phyloP scores from a whole-genome alignment of 441 rosid species.

The Populus hybrid region DNA sequence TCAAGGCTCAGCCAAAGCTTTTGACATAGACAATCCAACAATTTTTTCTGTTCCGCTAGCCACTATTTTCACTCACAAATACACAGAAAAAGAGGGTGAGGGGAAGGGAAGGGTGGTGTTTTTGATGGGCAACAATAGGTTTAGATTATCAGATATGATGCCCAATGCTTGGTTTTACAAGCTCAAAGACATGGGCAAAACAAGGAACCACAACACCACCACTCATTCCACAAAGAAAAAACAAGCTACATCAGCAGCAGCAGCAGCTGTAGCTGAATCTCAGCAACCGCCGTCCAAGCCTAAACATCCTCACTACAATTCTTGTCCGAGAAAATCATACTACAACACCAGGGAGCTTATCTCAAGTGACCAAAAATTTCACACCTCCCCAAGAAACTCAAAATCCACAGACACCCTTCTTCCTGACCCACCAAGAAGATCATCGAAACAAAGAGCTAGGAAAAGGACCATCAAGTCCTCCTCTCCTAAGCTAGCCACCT shows the following conservation, averaged over 20 bases:
- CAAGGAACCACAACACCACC: constrained; percentile 16
- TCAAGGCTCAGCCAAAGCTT: neutral
- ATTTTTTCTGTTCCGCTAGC: too few relatives aligned
- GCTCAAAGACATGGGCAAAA: constrained; percentile 50
- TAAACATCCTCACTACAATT: constrained; percentile 14
- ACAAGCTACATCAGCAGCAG: neutral
- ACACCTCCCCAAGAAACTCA: constrained; percentile 22
- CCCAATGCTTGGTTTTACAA: constrained; percentile 94
- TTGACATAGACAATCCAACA: neutral
- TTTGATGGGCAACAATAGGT: constrained; percentile 39
- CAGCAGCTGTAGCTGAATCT: neutral
- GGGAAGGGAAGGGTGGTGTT: neutral
- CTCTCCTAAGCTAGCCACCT: constrained; percentile 23
- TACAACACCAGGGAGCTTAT: constrained; percentile 46
- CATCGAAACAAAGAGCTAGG: constrained; percentile 30
- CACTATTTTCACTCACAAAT: neutral
- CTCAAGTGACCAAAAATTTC: constrained; percentile 16
- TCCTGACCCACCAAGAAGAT: constrained; percentile 41
- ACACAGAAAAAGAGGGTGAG: neutral
- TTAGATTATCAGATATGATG: constrained; percentile 76
- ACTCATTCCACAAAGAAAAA: constrained; percentile 14
- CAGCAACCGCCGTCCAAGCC: constrained; percentile 12
- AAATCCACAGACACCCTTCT: constrained; percentile 20
- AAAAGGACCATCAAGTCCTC: constrained; percentile 22
- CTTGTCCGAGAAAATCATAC: constrained; percentile 56